phyloP scores from a whole-genome alignment of 2,329 filamentous ascomycete species.

The Beauveria bassiana region DNA sequence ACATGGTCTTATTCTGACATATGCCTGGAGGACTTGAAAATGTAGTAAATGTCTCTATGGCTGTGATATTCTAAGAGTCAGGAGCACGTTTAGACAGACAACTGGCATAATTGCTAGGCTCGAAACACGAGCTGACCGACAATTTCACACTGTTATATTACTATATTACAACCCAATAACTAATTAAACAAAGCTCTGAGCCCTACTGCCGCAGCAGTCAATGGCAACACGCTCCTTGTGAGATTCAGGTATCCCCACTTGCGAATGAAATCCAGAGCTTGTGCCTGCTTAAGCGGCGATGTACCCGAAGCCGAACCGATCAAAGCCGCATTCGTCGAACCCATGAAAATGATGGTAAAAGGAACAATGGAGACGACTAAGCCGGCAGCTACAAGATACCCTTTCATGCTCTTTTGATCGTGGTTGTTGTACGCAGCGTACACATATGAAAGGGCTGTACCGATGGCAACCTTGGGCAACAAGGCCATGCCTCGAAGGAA shows the following conservation, averaged over 20 bases:
- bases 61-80: too few relatives aligned
- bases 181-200: background rate
- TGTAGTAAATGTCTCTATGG: too few relatives aligned
- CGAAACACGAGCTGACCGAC: background rate
- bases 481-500: conserved; percentile 27
- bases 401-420: background rate
- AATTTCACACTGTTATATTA: background rate
- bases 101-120: background rate
- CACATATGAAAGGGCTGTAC: conserved; percentile 25
- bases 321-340: background rate
- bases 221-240: background rate
- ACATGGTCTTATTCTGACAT: too few relatives aligned
- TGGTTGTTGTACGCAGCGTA: conserved; percentile 25
- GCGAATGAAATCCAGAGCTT: background rate
- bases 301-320: background rate
- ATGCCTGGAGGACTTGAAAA: too few relatives aligned
- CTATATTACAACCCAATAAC: background rate
- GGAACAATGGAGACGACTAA: background rate
- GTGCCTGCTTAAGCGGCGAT: background rate
- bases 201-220: background rate
- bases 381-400: background rate
- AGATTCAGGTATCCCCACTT: background rate
- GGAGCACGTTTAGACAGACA: background rate
- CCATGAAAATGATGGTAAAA: background rate
- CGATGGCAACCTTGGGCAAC: conserved; percentile 28